Conservation (phyloP, 352 stramenopile species). For the Globisporangium parvum region DNA sequence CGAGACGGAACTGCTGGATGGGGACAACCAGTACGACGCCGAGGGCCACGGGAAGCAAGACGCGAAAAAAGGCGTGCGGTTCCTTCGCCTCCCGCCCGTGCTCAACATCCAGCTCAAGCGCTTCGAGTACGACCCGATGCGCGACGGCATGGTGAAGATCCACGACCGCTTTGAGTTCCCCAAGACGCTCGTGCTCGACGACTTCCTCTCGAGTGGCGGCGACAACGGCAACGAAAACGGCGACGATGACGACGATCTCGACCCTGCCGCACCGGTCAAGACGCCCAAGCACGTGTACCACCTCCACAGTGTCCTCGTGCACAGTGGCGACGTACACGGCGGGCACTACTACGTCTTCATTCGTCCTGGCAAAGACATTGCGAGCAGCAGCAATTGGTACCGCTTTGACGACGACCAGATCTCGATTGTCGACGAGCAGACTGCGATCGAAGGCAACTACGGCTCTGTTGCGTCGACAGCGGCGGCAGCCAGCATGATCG, state of each 20-base stretch:
- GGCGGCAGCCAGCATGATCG: not conserved
- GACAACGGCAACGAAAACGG: not conserved
- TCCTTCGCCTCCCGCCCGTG: constrained; percentile 83
- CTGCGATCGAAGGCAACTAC: constrained; percentile 76
- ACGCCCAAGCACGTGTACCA: constrained; percentile 53
- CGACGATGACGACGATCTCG: not conserved
- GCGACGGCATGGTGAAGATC: constrained; percentile 87
- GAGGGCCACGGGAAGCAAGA: constrained; percentile 88
- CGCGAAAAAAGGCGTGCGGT: constrained; percentile 84
- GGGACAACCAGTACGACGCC: constrained; percentile 92
- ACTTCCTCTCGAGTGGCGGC: constrained; percentile 37
- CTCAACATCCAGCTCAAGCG: constrained; percentile 92
- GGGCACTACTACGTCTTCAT: constrained; percentile 90
- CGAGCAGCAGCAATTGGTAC: constrained; percentile 65
- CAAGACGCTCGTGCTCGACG: constrained; percentile 65
- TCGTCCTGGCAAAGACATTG: constrained; percentile 61
- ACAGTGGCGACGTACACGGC: constrained; percentile 82
- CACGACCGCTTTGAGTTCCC: constrained; percentile 86
- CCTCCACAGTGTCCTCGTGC: constrained; percentile 80
- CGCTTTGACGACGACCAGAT: constrained; percentile 86
- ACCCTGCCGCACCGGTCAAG: not conserved
- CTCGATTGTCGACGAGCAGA: constrained; percentile 58
- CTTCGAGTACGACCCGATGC: constrained; percentile 84
- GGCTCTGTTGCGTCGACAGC: constrained; percentile 27
- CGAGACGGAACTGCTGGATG: constrained; percentile 89